Base-by-base conservation (phyloP, 2,329 filamentous ascomycete species). In the Corynespora cassiicola region DNA sequence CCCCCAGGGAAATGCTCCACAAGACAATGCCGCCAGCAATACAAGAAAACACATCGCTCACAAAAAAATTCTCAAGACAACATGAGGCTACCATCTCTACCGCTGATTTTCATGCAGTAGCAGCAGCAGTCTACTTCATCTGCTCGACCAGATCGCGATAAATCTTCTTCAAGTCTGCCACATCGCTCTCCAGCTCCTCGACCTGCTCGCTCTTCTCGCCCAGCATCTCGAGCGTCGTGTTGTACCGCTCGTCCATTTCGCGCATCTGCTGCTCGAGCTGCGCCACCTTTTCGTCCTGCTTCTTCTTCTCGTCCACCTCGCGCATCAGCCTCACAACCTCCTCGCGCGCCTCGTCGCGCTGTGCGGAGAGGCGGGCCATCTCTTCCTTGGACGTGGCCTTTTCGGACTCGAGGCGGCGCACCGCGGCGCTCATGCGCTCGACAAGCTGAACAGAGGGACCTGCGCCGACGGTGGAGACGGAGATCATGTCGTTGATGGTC, bases 141-240 rank as follows among this genome's bases (percentile, higher is more conserved):
- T 85, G 83, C 72, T 95, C 88, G 31, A 95, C 87, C 66, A 99
- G 72, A 64, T 97, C 92, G 52, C 90, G 83, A 74, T 97, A 97
- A 79, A 99, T 96, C 61, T 85, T 86, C 76, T 99, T 99, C 66
- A 99, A 78, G 75, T 99, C 94, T 51, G 84, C 77, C 36, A 99
- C 87, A 75, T 97, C 94, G 9, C 87, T 86, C 67, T 79, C 84
- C 52, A 99, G 74, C 75, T 99, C 94, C 62, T 96, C 90, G 2
- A 96, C 91, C 61, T 87, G 75, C 75, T 99, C 94, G 68, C 90
- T 96, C 80, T 96, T 96, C 79, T 99, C 94, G 2, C 94, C 94
- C 39, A 99, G 73, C 83, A 97, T 86, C 73, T 97, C 91, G 36
- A 99, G 75, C 43, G 90, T 95, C 10, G 90, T 94, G 64, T 95